Evolutionary conservation across 225 moss, liverwort and hornwort genomes (phyloP).

Genomic region (Climacium dendroides): DNA sequence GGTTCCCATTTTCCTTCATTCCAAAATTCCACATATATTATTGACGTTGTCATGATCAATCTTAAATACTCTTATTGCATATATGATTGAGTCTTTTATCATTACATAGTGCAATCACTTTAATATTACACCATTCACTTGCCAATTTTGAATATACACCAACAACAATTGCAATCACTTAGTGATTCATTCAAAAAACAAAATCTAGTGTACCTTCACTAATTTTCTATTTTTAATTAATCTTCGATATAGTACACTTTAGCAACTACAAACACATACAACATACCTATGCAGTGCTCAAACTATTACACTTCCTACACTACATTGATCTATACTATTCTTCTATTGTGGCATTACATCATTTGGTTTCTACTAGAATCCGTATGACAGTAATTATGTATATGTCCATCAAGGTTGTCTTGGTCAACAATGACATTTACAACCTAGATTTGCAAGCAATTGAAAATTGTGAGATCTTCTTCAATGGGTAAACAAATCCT

Average conservation of each 20-base stretch:
- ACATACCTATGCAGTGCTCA: fast-evolving
- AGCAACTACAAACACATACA: background rate
- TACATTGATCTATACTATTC: background rate
- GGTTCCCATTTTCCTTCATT: background rate
- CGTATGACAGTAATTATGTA: fast-evolving
- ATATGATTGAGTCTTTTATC: background rate
- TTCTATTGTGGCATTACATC: background rate
- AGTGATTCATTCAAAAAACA: background rate
- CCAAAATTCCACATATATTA: background rate
- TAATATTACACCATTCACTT: background rate
- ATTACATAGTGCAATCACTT: background rate
- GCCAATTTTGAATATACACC: background rate
- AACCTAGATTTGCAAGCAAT: fast-evolving
- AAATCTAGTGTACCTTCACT: background rate
- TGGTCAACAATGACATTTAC: background rate
- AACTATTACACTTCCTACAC: background rate
- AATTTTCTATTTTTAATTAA: background rate
- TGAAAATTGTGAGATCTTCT: background rate
- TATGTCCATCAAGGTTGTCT: background rate
- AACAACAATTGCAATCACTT: background rate
- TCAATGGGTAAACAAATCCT: too few relatives aligned
- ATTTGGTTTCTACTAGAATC: background rate
- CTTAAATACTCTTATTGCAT: background rate
- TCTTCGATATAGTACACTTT: fast-evolving
- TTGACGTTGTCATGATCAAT: background rate